Base-by-base conservation (phyloP, 345 rosid genomes). In the Sonneratia alba region DNA sequence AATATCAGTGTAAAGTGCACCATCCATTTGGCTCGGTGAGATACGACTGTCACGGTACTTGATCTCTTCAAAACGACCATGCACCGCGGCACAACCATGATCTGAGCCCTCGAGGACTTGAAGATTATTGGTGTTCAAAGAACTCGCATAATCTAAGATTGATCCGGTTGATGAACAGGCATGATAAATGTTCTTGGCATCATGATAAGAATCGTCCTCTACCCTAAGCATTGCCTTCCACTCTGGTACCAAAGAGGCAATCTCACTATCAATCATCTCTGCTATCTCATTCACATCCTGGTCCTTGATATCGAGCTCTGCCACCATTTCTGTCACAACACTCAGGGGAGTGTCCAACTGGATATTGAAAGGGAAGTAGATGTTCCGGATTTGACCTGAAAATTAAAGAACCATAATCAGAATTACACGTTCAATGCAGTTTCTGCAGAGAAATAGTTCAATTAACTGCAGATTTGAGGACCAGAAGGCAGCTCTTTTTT, bases 261-360 rank as follows among this genome's bases (percentile, higher is more conserved):
- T 87, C 80, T 95, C 96, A 36, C 79, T 77, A 71, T 92, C 94
- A 56, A 95, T 95, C 90, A 92, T 92, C 62, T 92, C 91, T 16
- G 98, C 94, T 81, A 95, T 92, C 79, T 85, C 89, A 40, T 67
- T 72, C 49, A 88, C 94, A 78, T 92, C 96, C 82, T 92, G 97
- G 70, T 88, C 89, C 45, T 82, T 81, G 19, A 95, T 82, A 51
- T 87, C 96, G 1, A 95, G 94, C 69, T 95, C 99, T 1, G 86
- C 79, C n/a, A 95, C 84, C 99, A 95, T 92, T 85, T 95, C 99
- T 7, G 84, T 66, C 10, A 94, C 98, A 40, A 95, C 97, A 69
- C 86, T 89, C 68, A 83, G 59, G 7, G 94, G 97, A 2, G 94
- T 90, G 73, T 95, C 99, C 0, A 59, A 81, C 69, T 79, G 84